Base-by-base conservation (phyloP, 805 yeast genomes). In the Zygosaccharomyces gambellarensis region DNA sequence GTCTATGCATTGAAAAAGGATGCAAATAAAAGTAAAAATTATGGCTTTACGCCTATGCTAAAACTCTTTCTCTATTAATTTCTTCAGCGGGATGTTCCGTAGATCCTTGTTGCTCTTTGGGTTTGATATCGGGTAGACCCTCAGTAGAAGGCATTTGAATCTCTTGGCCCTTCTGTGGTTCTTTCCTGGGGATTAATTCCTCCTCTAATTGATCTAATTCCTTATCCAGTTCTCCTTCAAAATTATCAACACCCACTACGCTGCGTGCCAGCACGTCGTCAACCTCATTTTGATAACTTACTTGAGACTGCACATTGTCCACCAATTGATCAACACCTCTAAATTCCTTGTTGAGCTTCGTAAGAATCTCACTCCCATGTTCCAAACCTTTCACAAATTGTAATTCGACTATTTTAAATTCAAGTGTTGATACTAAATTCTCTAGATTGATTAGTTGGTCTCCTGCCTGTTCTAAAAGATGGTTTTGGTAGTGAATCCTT, bases 401-500 rank as follows among this genome's bases (percentile, higher is more conserved):
- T 54, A 82, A 81, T 63, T 94, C 98, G 29, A 94, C 82, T 50
- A 88, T 70, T 60, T 95, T 92, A 70, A 89, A 90, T 67, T 94
- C 98, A 32, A 94, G 85, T 8, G 83, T 83, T 21, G 82, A 78
- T 7, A 88, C 85, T 65, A 94, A 77, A 51, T 80, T 78, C 64
- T 92, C 97, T 32, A 94, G 67, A 34, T 86, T 85, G 49, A 82
- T 84, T 28, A 90, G 71, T 67, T 94, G 99, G 39, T 77, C 80
- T 34, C 82, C 85, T 0, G 96, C 85, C 55, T 83, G 84, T 22
- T 71, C 70, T 2, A 92, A 70, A n/a, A 86, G 69, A 32, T 79
- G 76, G 57, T 85, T 81, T 66, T 94, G 98, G 62, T 87, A 90
- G 63, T 89, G 90, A 57, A 85, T 81, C 65, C 85, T 80, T 59